Base-by-base conservation (phyloP, 257 asterid genomes). In the Solanum etuberosum region DNA sequence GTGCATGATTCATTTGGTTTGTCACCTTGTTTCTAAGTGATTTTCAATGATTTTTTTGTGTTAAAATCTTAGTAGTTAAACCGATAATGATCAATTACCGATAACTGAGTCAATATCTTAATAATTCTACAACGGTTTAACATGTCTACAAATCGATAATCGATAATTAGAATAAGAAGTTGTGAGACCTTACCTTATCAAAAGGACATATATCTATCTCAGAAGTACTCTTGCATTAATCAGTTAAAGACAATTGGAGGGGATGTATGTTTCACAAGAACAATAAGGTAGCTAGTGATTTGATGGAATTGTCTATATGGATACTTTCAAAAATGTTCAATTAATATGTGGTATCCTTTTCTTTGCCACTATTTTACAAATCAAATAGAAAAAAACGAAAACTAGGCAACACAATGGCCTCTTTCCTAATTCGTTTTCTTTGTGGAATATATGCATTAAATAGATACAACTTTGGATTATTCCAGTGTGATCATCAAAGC, bases 341-440 rank as follows among this genome's bases (percentile, higher is more conserved):
- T 71, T 71, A 71, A 27, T 15, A 27, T 25, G 40, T 43, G 65
- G 65, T 43, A 43, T 80, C 84, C 65, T 80, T 43, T 80, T 80
- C 40, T 80, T 46, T 80, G 84, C 40, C 27, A 46, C 27, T 43
- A 29, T 80, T 78, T 46, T 80, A 80, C 48, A 29, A 85, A 43
- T 70, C 68, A 85, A 85, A 72, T 42, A 31, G 87, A 71, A 86
- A 72, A 86, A 51, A 71, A 86, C 87, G 72, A 86, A 71, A 72
- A 23, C 21, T 46, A 86, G 73, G 87, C 57, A 72, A 72, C 72
- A 86, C 84, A 86, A 71, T 72, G 72, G 54, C 84, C 54, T 46
- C 87, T 51, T 86, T 86, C 87, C 54, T 86, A 34, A 86, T 48
- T 86, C 82, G 72, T 72, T 71, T 72, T 86, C 82, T 85, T 27